Conservation (phyloP, 805 yeast species). For the Saccharomycopsis capsularis region DNA sequence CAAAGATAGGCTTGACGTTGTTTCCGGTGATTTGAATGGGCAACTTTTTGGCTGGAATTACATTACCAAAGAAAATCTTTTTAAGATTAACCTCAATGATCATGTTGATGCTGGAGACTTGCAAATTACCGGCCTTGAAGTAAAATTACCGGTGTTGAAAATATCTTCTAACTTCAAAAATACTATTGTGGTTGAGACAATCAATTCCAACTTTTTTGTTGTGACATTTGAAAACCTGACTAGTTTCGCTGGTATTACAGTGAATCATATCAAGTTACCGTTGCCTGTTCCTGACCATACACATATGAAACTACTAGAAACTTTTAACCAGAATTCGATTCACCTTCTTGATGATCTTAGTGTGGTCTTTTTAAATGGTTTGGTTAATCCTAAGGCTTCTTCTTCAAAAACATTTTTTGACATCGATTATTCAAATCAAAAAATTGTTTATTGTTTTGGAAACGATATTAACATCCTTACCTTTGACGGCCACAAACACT, state of each 20-base stretch:
- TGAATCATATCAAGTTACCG: neutral
- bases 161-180: slow-evolving; percentile 11
- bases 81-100: slow-evolving; percentile 6
- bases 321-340: slow-evolving; percentile 2
- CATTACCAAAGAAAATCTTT: neutral
- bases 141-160: slow-evolving; percentile 15
- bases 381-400: neutral
- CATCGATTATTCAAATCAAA: slow-evolving; percentile 13
- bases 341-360: neutral
- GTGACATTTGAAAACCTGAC: slow-evolving; percentile 1
- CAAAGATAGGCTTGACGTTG: slow-evolving; percentile 9
- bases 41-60: slow-evolving; percentile 16
- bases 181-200: slow-evolving; percentile 12
- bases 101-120: slow-evolving; percentile 1
- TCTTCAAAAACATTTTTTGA: slow-evolving; percentile 7
- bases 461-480: neutral
- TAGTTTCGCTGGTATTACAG: neutral
- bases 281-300: neutral
- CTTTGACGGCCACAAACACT: slow-evolving; percentile 7
- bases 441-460: slow-evolving; percentile 3
- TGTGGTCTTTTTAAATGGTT: neutral
- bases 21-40: slow-evolving; percentile 19
- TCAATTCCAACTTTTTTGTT: slow-evolving; percentile 5
- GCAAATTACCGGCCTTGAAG: too few relatives aligned
- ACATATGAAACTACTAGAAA: neutral